phyloP scores from a whole-genome alignment of 352 stramenopile species.

The Globisporangium abappressorium region DNA sequence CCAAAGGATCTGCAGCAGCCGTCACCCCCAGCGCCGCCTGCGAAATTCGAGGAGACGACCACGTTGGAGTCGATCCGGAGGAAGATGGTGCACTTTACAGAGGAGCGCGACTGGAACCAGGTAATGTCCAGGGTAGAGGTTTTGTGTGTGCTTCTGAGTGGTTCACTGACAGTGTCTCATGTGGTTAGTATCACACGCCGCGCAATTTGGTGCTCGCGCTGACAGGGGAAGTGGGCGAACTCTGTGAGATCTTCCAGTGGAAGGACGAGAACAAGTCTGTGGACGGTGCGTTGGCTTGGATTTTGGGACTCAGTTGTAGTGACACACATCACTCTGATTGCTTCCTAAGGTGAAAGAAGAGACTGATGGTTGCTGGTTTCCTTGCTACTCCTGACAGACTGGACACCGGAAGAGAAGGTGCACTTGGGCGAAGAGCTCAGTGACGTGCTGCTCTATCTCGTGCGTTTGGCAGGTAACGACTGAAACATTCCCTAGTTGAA shows the following conservation, averaged over 20 bases:
- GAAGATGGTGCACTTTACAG: conserved; percentile 51
- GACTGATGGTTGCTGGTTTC: neutral
- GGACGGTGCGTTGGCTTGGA: conserved; percentile 27
- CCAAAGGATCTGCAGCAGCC: conserved; percentile 15
- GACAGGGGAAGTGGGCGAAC: conserved; percentile 93
- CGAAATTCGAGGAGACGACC: conserved; percentile 50
- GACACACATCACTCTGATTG: neutral
- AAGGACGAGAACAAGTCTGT: conserved; percentile 79
- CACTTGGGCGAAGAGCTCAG: conserved; percentile 95
- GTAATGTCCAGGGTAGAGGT: conserved; percentile 12
- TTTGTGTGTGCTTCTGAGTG: neutral
- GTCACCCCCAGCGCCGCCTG: neutral
- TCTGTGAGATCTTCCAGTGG: conserved; percentile 96
- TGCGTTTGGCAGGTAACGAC: conserved; percentile 85
- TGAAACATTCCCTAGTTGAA: neutral
- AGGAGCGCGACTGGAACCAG: conserved; percentile 66
- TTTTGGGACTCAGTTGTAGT: neutral
- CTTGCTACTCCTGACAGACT: conserved; percentile 36
- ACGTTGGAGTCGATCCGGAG: conserved; percentile 57
- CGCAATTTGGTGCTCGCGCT: conserved; percentile 94
- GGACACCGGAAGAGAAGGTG: conserved; percentile 74
- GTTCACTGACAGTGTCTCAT: neutral
- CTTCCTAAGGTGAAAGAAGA: neutral
- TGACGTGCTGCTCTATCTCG: conserved; percentile 96
- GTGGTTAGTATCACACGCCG: conserved; percentile 52